phyloP scores from a whole-genome alignment of 768 basidiomycete species.

The Boletus bicolor region DNA sequence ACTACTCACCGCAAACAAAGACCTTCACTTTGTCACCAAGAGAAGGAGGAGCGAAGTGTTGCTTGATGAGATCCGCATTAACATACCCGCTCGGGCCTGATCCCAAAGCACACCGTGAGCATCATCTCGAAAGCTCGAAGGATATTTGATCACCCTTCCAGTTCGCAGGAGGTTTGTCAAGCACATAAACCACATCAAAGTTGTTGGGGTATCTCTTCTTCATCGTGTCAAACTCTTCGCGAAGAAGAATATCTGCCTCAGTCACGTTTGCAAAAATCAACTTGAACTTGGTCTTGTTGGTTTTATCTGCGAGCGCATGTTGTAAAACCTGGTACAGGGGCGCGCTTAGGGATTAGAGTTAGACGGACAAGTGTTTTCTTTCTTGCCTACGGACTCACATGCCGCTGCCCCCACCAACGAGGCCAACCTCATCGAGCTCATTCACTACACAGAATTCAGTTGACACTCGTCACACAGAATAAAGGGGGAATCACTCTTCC shows the following conservation, averaged over 20 bases:
- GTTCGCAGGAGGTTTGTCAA: slow-evolving; percentile 67
- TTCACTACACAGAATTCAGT: slow-evolving; percentile 50
- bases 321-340: slow-evolving; percentile 81
- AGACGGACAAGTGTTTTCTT: neutral
- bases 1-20: slow-evolving; percentile 76
- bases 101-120: slow-evolving; percentile 5
- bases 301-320: slow-evolving; percentile 66
- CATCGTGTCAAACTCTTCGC: slow-evolving; percentile 69
- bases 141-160: slow-evolving; percentile 52
- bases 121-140: neutral
- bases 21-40: slow-evolving; percentile 80
- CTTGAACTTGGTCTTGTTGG: slow-evolving; percentile 93
- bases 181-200: slow-evolving; percentile 80
- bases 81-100: slow-evolving; percentile 73
- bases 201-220: slow-evolving; percentile 65
- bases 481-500: slow-evolving; percentile 54
- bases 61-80: slow-evolving; percentile 65
- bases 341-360: slow-evolving; percentile 45
- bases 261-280: slow-evolving; percentile 89
- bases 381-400: slow-evolving; percentile 50
- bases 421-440: slow-evolving; percentile 79
- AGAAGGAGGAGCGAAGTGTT: slow-evolving; percentile 62
- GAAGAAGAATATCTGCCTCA: slow-evolving; percentile 86
- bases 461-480: neutral
- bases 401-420: slow-evolving; percentile 93